Evolutionary conservation across 2,329 filamentous ascomycete genomes (phyloP), one percentile per base, ranked within the genome.

Genomic region (Geosmithia morbida): DNA sequence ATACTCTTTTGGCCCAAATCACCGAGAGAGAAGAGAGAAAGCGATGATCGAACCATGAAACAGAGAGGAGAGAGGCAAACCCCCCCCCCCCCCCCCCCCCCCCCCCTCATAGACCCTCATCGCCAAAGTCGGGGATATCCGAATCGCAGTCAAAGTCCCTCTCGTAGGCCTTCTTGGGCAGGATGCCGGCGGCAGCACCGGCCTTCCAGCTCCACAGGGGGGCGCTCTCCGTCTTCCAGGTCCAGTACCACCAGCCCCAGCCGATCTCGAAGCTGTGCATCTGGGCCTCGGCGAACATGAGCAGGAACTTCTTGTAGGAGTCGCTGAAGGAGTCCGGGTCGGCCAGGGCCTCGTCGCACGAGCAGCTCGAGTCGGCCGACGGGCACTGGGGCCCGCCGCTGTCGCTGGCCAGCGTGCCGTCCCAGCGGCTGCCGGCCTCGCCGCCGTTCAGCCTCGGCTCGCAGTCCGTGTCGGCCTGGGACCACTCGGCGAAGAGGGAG

Each of bases 231-330:
- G 90, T 95, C 66, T 88, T 79, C 90, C 92, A 94, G 33, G 89
- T 97, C 92, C 92, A 98, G 67, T 98, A 98, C 68, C 94, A 96
- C 92, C 92, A 98, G 45, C 92, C 92, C 83, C 85, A 92, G 6
- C 86, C 87, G 52, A 83, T 81, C 64, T 97, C 90, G 59, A 97
- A 98, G 50, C 82, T 86, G 56, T 83, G 74, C 87, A 98, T 98
- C 68, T 98, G 92, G 47, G 89, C 92, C 65, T 95, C 83, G 6
- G 92, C 92, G 66, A 97, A 97, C 65, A 85, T 86, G 53, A 78
- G 76, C 52, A 98, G 70, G 65, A 90, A 97, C 54, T 80, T 68
- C 67, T 92, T 95, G 67, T 98, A 98, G 4, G 69, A 67, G 49
- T 70, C 69, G 39, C 75, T 79, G 69, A 89, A 97, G 3, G 66